Percentiles rank a stretch among this genome's conserved stretches.
These are phyloP conservation scores for Caloboletus inedulis DNA, from an alignment of 1,284 basidiomycete genomes.

Conservation along the genomic window DNA sequence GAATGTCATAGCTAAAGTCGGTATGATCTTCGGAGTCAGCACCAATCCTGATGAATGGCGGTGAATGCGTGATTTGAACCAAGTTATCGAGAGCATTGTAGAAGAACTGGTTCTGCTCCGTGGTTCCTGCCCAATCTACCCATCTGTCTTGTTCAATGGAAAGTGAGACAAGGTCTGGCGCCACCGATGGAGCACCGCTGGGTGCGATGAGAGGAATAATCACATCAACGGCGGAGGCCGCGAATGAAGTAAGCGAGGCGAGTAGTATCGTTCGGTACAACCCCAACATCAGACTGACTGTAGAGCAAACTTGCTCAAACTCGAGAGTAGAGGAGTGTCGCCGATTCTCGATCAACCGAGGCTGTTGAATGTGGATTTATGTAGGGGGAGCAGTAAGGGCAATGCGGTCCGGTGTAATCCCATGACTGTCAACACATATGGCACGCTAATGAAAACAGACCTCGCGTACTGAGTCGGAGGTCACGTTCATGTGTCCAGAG, in stretches of 20 bases:
- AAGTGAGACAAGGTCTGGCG: conserved; percentile 52
- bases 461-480: background rate
- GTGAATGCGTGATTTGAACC: conserved; percentile 49
- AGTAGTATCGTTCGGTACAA: conserved; percentile 1
- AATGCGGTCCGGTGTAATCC: background rate
- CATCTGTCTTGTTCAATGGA: conserved; percentile 71
- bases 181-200: conserved; percentile 30
- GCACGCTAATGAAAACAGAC: background rate
- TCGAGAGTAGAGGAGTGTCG: background rate
- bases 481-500: background rate
- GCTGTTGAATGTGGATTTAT: background rate
- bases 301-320: background rate
- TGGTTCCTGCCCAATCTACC: conserved; percentile 58
- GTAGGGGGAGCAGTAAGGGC: background rate
- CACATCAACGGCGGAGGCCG: conserved; percentile 16
- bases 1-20: conserved; percentile 43
- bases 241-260: background rate
- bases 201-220: conserved; percentile 23
- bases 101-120: conserved; percentile 51
- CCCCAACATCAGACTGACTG: conserved; percentile 3
- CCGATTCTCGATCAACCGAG: background rate
- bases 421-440: conserved; percentile 5
- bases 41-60: conserved; percentile 60
- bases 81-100: conserved; percentile 56
- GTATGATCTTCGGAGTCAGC: conserved; percentile 64